Conservation (phyloP, 805 yeast species). For the Cyberlindnera japonica region DNA sequence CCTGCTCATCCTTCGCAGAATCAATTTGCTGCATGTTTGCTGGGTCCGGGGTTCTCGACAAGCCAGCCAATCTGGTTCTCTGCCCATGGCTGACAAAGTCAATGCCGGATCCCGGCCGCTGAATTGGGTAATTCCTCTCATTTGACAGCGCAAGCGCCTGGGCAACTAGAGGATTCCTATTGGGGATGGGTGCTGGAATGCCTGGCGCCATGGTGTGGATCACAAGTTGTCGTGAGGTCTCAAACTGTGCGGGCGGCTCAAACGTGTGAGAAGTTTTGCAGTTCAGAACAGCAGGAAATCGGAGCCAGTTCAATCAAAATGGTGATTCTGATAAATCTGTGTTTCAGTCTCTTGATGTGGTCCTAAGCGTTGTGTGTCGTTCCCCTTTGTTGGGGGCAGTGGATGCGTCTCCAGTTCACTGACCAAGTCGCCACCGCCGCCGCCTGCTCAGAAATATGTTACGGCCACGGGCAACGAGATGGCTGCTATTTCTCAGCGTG, state of each 20-base stretch:
- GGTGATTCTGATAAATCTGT: too few relatives aligned
- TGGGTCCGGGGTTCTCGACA: conserved; percentile 28
- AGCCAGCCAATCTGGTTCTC: conserved; percentile 6
- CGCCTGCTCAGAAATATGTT: too few relatives aligned
- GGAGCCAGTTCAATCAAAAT: too few relatives aligned
- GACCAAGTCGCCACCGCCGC: too few relatives aligned
- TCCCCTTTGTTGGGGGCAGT: too few relatives aligned
- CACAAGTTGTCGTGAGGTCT: too few relatives aligned
- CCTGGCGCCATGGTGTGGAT: conserved; percentile 1
- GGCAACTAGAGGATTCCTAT: conserved; percentile 17
- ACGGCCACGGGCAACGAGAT: too few relatives aligned
- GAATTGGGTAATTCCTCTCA: conserved; percentile 2
- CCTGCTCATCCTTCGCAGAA: conserved; percentile 7
- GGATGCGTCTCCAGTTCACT: too few relatives aligned
- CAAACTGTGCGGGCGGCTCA: neutral
- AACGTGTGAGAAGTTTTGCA: neutral
- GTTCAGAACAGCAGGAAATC: neutral
- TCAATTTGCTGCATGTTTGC: conserved; percentile 7
- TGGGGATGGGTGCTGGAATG: conserved; percentile 22
- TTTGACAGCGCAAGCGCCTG: conserved; percentile 1
- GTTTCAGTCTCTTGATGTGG: too few relatives aligned
- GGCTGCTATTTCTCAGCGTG: too few relatives aligned
- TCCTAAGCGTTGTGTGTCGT: too few relatives aligned
- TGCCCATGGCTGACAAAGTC: conserved; percentile 11
- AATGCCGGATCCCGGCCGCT: conserved; percentile 19